Evolutionary conservation across 2,329 filamentous ascomycete genomes (phyloP).

Genomic region (Colletotrichum camelliae): DNA sequence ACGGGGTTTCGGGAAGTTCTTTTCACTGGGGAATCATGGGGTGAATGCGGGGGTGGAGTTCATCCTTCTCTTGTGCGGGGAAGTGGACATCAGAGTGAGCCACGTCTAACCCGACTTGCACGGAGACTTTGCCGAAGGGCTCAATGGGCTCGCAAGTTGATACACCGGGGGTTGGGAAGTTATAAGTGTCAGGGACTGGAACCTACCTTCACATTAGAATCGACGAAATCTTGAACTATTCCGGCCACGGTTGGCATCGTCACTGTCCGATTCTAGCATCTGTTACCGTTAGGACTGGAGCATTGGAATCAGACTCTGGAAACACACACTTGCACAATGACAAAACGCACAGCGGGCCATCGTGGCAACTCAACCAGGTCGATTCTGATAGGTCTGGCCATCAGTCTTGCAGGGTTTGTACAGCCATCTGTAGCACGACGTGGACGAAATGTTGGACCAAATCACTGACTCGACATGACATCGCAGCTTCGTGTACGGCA

Average conservation of each 20-base stretch:
- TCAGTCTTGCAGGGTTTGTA: conserved; percentile 13
- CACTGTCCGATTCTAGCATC: neutral
- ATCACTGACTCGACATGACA: neutral
- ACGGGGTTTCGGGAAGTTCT: neutral
- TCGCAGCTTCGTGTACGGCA: neutral
- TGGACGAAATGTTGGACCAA: neutral
- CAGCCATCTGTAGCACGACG: neutral
- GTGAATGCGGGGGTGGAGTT: neutral
- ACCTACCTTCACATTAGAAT: neutral
- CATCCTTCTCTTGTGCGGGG: neutral
- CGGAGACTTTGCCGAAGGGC: neutral
- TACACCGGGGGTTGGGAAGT: neutral
- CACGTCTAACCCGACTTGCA: neutral
- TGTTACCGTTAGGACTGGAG: neutral
- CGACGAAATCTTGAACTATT: neutral
- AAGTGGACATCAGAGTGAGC: neutral
- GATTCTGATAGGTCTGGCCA: neutral
- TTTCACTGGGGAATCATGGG: neutral
- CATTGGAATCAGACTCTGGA: neutral
- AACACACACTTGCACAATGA: neutral
- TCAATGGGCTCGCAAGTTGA: neutral
- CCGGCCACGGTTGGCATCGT: neutral
- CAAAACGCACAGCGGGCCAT: neutral
- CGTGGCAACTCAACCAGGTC: conserved; percentile 12
- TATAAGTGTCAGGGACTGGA: neutral